Evolutionary conservation across 2,329 filamentous ascomycete genomes (phyloP), one percentile per base, ranked within the genome.

Genomic region (Cercospora sp.): DNA sequence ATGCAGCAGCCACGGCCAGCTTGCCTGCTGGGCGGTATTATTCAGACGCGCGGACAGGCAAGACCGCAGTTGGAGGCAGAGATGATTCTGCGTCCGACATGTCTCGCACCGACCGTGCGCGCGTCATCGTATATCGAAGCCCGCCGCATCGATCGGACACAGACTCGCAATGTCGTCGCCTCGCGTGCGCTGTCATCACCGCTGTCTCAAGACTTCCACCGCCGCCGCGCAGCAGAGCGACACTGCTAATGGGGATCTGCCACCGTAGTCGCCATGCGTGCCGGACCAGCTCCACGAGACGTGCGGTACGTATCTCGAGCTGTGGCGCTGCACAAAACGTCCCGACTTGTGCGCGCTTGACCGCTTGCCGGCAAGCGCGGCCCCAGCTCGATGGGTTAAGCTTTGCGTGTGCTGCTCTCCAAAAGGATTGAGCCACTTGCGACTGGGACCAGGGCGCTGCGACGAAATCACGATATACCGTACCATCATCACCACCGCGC

Each of bases 341-440:
- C 53, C 42, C 10, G 10, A 6, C 10, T 13, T 23, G 26, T 48
- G 42, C 36, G 18, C 65, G 59, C 68, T 57, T 58, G 63, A 28
- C 65, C 63, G 40, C 42, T 64, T 64, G 59, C 48, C 66, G 68
- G 45, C 65, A 68, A 68, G 68, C 66, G 68, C 68, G 63, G 53
- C 65, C 51, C 58, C 63, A 59, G 48, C 45, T 63, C 26, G 30
- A 8, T n/a, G n/a, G 36, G 12, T 63, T 58, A 64, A 64, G 62
- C 62, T 64, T 63, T 23, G 53, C 8, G 36, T 40, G 18, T 42
- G 33, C 59, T 61, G 59, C 59, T 10, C 40, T 26, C 36, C 16
- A 13, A 61, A 30, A 42, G 4, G 53, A 40, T 45, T 42, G 59
- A 61, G 59, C 33, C 59, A 42, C 48, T 57, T 26, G 23, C 60